These are phyloP conservation scores for Saccharomycopsis microspora DNA, from an alignment of 805 yeast genomes.

Conservation along the genomic window DNA sequence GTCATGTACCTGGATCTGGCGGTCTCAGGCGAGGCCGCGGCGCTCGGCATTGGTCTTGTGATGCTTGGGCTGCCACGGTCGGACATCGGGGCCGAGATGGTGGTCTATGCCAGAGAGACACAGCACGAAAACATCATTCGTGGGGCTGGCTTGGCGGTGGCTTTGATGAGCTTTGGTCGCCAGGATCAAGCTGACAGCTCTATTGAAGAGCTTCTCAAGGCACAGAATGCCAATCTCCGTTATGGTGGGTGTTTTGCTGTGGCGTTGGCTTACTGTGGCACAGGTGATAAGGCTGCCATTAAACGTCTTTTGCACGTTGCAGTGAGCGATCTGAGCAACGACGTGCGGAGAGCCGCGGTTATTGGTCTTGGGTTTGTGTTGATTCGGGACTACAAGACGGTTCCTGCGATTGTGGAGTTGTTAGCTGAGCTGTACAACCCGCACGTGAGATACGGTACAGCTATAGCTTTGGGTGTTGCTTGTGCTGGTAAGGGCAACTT, in stretches of 20 bases:
- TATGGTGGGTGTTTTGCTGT: constrained; percentile 94
- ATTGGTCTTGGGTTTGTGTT: constrained; percentile 84
- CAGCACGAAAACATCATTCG: constrained; percentile 93
- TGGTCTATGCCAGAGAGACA: constrained; percentile 85
- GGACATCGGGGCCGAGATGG: constrained; percentile 54
- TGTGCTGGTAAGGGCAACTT: constrained; percentile 86
- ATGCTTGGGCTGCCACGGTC: constrained; percentile 86
- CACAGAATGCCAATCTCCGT: constrained; percentile 76
- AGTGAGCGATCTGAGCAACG: constrained; percentile 92
- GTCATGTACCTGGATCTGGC: constrained; percentile 87
- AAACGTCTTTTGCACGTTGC: constrained; percentile 82
- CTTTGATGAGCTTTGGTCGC: constrained; percentile 74
- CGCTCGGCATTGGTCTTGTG: constrained; percentile 88
- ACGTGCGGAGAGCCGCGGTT: constrained; percentile 94
- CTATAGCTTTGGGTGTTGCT: constrained; percentile 91
- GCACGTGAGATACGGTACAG: constrained; percentile 96
- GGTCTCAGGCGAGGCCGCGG: constrained; percentile 92
- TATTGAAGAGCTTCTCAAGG: constrained; percentile 54
- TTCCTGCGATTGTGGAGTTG: constrained; percentile 89
- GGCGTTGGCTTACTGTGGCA: constrained; percentile 94
- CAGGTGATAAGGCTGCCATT: constrained; percentile 83
- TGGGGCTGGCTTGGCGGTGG: constrained; percentile 85
- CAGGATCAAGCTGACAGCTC: constrained; percentile 68
- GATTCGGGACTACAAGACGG: constrained; percentile 82
- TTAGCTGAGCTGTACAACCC: constrained; percentile 93